A percentile compares a stretch with the other conserved stretches of the same genome.
These are phyloP conservation scores for Colletotrichum ledebouriae DNA, from an alignment of 2,329 filamentous ascomycete genomes.

Conservation along the genomic window DNA sequence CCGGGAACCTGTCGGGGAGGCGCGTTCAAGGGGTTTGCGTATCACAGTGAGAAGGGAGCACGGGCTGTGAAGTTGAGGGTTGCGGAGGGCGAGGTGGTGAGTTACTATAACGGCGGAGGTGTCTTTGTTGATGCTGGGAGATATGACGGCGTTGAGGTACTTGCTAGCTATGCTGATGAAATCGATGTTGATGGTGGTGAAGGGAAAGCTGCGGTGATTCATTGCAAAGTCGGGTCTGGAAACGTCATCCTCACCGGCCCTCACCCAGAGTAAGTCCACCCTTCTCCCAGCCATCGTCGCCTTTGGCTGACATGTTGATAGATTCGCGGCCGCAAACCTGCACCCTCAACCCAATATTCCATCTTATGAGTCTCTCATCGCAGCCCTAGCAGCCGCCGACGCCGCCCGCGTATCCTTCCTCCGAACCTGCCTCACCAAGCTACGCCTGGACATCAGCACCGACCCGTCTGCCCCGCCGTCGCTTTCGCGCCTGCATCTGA, in stretches of 20 bases:
- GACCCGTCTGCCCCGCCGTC: slow-evolving; percentile 79
- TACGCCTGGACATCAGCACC: slow-evolving; percentile 83
- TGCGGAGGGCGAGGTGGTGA: slow-evolving; percentile 67
- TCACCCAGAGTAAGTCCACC: slow-evolving; percentile 82
- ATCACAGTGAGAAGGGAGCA: slow-evolving; percentile 88
- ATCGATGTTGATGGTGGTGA: slow-evolving; percentile 82
- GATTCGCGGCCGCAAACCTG: slow-evolving; percentile 86
- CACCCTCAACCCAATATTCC: slow-evolving; percentile 75
- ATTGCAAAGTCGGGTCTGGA: slow-evolving; percentile 86
- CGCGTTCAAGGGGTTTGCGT: slow-evolving; percentile 91
- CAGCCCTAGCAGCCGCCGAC: slow-evolving; percentile 77
- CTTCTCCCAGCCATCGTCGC: not conserved
- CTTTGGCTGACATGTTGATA: slow-evolving; percentile 52
- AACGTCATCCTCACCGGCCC: slow-evolving; percentile 85
- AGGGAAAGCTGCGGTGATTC: slow-evolving; percentile 83
- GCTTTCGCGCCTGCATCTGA: slow-evolving; percentile 86
- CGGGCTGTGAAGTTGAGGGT: slow-evolving; percentile 78
- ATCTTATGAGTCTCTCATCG: slow-evolving; percentile 77
- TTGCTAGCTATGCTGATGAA: slow-evolving; percentile 83
- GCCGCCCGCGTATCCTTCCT: slow-evolving; percentile 79
- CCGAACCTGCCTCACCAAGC: slow-evolving; percentile 81
- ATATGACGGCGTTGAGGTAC: slow-evolving; percentile 78
- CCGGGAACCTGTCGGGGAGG: slow-evolving; percentile 87
- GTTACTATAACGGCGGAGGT: slow-evolving; percentile 95
- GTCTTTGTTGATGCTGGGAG: slow-evolving; percentile 86